Evolutionary conservation across 345 rosid species (phyloP).

Genomic region (Clausena lansium): DNA sequence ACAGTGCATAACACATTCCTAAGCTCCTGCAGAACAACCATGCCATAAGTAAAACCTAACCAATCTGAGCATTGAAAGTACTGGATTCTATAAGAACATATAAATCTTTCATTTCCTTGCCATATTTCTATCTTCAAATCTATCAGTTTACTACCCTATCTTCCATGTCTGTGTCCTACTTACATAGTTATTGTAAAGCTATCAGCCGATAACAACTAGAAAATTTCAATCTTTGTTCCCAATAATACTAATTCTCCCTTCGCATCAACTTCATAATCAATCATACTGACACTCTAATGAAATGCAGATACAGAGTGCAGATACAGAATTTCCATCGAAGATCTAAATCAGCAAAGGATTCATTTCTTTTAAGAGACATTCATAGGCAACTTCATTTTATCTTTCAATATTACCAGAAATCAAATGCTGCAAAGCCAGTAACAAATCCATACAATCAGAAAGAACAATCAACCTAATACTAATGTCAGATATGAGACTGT

Average conservation of each 20-base stretch:
- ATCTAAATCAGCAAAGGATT: neutral
- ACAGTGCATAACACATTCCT: constrained; percentile 27
- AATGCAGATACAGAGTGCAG: neutral
- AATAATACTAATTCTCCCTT: neutral
- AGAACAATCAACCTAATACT: neutral
- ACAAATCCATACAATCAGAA: neutral
- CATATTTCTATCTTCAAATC: neutral
- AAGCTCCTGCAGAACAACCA: constrained; percentile 30
- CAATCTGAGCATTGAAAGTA: neutral
- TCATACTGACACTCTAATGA: neutral
- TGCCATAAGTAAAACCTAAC: neutral
- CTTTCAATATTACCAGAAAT: neutral
- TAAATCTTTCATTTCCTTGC: neutral
- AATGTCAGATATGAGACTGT: neutral
- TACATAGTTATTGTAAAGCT: neutral
- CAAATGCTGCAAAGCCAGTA: neutral
- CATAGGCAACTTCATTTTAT: neutral
- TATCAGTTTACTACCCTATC: neutral
- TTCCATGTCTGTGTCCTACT: neutral
- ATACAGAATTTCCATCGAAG: neutral
- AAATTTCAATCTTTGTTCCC: too few relatives aligned
- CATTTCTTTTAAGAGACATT: neutral
- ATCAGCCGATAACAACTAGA: too few relatives aligned
- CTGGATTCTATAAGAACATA: neutral
- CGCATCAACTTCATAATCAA: neutral